Conservation (phyloP, 495 filamentous ascomycete species). For the Symbiotaphrina buchneri region DNA sequence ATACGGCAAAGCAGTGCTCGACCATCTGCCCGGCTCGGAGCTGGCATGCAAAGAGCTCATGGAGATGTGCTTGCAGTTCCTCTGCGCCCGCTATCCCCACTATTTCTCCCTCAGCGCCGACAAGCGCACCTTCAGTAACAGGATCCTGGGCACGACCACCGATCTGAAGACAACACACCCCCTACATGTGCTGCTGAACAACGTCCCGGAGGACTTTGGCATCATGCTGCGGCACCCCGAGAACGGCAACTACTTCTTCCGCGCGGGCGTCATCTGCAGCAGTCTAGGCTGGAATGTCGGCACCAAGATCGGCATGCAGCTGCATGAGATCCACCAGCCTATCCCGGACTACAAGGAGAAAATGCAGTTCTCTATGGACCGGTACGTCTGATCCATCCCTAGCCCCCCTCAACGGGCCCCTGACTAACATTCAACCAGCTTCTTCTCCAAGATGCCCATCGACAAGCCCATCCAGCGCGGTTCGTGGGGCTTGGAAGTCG, state of each 20-base stretch:
- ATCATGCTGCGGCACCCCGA: constrained; percentile 52
- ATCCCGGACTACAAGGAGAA: constrained; percentile 84
- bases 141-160: constrained; percentile 40
- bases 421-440: constrained; percentile 30
- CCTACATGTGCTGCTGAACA: constrained; percentile 51
- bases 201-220: constrained; percentile 77
- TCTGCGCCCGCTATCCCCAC: constrained; percentile 57
- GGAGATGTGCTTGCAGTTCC: constrained; percentile 71
- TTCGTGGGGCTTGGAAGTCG: constrained; percentile 72
- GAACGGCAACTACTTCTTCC: constrained; percentile 53
- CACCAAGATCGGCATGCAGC: constrained; percentile 47
- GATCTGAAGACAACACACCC: constrained; percentile 40
- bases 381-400: constrained; percentile 21
- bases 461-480: constrained; percentile 64
- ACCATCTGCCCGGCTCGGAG: constrained; percentile 55
- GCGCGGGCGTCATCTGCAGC: constrained; percentile 61
- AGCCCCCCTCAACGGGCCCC: not conserved
- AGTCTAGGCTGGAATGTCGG: constrained; percentile 62
- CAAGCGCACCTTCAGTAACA: constrained; percentile 42
- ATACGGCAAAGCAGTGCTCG: constrained; percentile 40
- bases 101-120: constrained; percentile 44
- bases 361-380: constrained; percentile 77
- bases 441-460: constrained; percentile 57
- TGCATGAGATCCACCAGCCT: constrained; percentile 53
- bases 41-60: constrained; percentile 73